Base-by-base conservation (phyloP, 2,329 filamentous ascomycete genomes). In the Hortaea werneckii region DNA sequence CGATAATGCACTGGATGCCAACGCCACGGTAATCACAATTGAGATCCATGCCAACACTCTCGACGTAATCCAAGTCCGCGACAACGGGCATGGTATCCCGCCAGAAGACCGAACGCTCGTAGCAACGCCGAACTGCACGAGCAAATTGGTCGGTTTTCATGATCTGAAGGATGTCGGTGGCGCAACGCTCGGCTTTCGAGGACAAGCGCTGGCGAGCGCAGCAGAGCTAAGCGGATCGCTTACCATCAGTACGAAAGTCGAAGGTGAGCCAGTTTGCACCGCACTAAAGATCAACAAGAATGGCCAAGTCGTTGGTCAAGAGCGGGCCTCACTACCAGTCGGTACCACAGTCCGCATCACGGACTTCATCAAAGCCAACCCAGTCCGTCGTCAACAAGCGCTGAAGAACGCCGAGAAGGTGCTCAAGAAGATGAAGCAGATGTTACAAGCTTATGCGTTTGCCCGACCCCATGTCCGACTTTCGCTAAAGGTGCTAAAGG, bases 1-100 rank as follows among this genome's bases (percentile, higher is more conserved):
- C 29, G 85, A 89, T 55, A 89, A 90, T 62, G 74, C 83, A 38
- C 73, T 89, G 13, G 85, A 90, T 62, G 82, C 84, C 6, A 70
- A 74, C 43, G 83, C 85, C 9, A 82, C 76, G 1, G 74, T 73
- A 1, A 69, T 90, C 47, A 77, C 84, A 43, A 67, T 89, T 26
- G 66, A 77, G 28, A 69, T 87, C 10, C 76, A 82, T 4, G 56
- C 72, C 37, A 81, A 88, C 58, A 82, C 81, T 0, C 61, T 88
- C 43, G 80, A 85, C 61, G 76, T 73, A 44, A 76, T 90, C 34
- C 77, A 84, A 55, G 78, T 88, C 41, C 75, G 77, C 39, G 83
- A 87, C 61, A 85, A 88, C 64, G 85, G 85, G n/a, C 69, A 74
- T 46, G 85, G 85, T 9, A 85, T 90, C 49, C 67, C 70, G 11